phyloP scores from a whole-genome alignment of 495 filamentous ascomycete species.

The Wilcoxina mikolae region DNA sequence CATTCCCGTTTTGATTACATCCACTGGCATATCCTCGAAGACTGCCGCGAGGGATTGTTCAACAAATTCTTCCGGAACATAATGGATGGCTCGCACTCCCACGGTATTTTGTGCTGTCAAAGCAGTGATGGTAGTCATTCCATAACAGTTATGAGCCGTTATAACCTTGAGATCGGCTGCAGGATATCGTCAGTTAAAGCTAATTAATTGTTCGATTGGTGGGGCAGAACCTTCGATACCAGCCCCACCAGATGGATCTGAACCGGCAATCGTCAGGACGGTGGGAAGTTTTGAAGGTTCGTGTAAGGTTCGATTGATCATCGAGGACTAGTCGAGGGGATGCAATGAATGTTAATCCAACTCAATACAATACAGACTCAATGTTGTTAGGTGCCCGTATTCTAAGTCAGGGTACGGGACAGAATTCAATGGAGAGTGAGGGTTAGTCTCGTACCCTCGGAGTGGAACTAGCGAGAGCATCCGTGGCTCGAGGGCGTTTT shows the following conservation, averaged over 20 bases:
- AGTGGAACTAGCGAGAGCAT: too few species aligned
- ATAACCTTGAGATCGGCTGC: constrained; percentile 84
- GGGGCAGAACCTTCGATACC: constrained; percentile 50
- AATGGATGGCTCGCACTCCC: constrained; percentile 68
- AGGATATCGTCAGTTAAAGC: background rate
- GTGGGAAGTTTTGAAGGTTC: constrained; percentile 22
- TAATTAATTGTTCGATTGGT: background rate
- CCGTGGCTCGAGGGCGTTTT: too few species aligned
- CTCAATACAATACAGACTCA: too few species aligned
- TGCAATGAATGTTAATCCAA: too few species aligned
- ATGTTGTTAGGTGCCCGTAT: too few species aligned
- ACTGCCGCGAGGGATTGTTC: constrained; percentile 70
- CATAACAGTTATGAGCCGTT: constrained; percentile 80
- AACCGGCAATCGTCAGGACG: constrained; percentile 71
- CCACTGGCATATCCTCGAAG: constrained; percentile 66
- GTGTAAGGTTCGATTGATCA: too few species aligned
- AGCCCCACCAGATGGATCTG: constrained; percentile 74
- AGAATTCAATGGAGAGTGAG: too few species aligned
- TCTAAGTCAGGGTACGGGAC: too few species aligned
- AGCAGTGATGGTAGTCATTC: constrained; percentile 91
- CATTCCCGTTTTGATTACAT: constrained; percentile 93
- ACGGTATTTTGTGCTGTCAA: constrained; percentile 88
- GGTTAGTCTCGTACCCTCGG: too few species aligned
- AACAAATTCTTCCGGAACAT: constrained; percentile 63
- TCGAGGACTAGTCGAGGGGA: too few species aligned